Conservation (phyloP, 2,329 filamentous ascomycete genomes). For the Trichoderma citrinoviride region DNA sequence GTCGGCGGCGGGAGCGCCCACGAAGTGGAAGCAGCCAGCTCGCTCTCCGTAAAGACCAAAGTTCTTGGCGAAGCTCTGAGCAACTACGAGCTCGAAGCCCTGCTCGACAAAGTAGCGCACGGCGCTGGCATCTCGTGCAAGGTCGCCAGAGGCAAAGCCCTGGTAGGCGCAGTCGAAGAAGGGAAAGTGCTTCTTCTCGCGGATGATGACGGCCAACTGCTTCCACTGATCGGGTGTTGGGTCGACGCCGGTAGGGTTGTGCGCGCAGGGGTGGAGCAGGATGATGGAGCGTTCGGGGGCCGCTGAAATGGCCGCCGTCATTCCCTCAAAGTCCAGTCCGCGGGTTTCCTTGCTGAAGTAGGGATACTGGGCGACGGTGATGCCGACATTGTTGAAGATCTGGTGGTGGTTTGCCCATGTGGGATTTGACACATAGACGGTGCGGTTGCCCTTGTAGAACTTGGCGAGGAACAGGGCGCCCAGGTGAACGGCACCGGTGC, state of each 20-base stretch:
- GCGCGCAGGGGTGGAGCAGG: slow-evolving; percentile 90
- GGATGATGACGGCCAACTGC: slow-evolving; percentile 76
- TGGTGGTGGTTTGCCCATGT: slow-evolving; percentile 99
- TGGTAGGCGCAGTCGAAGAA: slow-evolving; percentile 99
- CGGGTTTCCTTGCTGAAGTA: slow-evolving; percentile 91
- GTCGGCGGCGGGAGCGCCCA: slow-evolving; percentile 69
- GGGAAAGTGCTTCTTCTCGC: slow-evolving; percentile 80
- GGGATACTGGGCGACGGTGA: slow-evolving; percentile 79
- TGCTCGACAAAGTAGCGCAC: slow-evolving; percentile 91
- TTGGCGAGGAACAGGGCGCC: slow-evolving; percentile 90
- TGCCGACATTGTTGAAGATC: slow-evolving; percentile 88
- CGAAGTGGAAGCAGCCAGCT: slow-evolving; percentile 92
- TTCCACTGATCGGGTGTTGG: slow-evolving; percentile 93
- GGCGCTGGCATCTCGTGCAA: slow-evolving; percentile 82
- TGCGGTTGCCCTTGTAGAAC: slow-evolving; percentile 76
- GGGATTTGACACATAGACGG: slow-evolving; percentile 87
- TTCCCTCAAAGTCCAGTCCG: slow-evolving; percentile 87
- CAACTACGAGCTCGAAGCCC: slow-evolving; percentile 83
- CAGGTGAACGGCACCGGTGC: slow-evolving; percentile 91
- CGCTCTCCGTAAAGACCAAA: slow-evolving; percentile 97
- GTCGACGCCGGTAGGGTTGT: slow-evolving; percentile 97
- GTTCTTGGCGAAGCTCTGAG: slow-evolving; percentile 96
- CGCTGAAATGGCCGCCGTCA: slow-evolving; percentile 67
- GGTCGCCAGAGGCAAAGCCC: slow-evolving; percentile 90
- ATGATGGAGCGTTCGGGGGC: slow-evolving; percentile 82